A percentile compares a stretch with the other conserved stretches of the same genome.
These are phyloP conservation scores for Suillus sp. DNA, from an alignment of 768 basidiomycete genomes.

Conservation along the genomic window DNA sequence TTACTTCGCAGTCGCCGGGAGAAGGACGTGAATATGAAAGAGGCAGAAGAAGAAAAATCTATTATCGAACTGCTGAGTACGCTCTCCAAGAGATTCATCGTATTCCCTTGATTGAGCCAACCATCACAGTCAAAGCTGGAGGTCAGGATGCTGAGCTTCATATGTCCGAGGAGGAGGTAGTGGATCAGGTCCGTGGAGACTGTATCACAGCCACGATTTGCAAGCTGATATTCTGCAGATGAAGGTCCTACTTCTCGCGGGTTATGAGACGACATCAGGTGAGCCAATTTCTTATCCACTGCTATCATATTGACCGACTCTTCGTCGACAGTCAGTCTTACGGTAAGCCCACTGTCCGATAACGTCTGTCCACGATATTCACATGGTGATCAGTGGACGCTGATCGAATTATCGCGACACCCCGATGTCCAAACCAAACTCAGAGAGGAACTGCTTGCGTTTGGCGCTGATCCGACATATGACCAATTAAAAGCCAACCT, in stretches of 20 bases:
- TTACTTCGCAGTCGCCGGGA: conserved; percentile 38
- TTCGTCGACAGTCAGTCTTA: conserved; percentile 7
- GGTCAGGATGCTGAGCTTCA: conserved; percentile 23
- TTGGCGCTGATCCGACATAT: conserved; percentile 39
- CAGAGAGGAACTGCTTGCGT: conserved; percentile 31
- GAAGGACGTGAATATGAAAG: conserved; percentile 24
- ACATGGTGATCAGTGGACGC: conserved; percentile 33
- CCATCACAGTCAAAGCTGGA: conserved; percentile 39
- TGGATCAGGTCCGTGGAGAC: conserved; percentile 13
- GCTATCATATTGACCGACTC: neutral
- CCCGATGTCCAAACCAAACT: conserved; percentile 30
- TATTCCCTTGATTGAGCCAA: neutral
- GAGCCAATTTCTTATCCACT: conserved; percentile 7
- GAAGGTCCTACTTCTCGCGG: conserved; percentile 17
- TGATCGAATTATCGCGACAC: conserved; percentile 31
- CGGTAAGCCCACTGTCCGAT: conserved; percentile 4
- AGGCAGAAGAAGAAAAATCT: conserved; percentile 24
- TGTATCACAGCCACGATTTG: neutral
- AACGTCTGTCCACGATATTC: neutral
- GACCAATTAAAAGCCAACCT: conserved; percentile 39
- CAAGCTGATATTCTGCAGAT: conserved; percentile 13
- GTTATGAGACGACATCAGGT: conserved; percentile 30
- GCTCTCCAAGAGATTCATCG: neutral
- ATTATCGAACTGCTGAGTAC: conserved; percentile 19
- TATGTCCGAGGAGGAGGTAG: conserved; percentile 27